Evolutionary conservation across 768 basidiomycete species (phyloP), one percentile per base, ranked within the genome.

Genomic region (Rhizopogon rudus): DNA sequence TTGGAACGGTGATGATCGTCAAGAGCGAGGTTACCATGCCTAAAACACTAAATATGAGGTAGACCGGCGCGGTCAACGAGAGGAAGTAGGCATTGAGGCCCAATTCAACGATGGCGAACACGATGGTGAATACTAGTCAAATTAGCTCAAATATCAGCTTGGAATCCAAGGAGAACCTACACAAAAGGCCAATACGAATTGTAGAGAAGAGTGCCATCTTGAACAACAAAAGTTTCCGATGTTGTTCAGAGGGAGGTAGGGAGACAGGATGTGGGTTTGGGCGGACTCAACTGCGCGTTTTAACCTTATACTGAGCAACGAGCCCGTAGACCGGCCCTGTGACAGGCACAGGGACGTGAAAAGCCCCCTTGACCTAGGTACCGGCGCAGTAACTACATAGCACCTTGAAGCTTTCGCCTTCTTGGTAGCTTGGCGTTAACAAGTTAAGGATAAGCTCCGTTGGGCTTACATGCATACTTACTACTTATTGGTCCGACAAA

Each of bases 41-140:
- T 14, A 77, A 58, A 6, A 59, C 59, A 46, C 58, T 55, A 40
- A 65, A 76, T 8, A 17, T 53, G 33, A 31, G 57, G 13, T 68
- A 68, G 40, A 61, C 52, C 16, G 50, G 9, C 9, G 52, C 44
- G 5, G 66, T 61, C 51, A 64, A 50, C 9, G 64, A 57, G 52
- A 66, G 60, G 33, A 74, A 44, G 51, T 63, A 42, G 13, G 64
- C 73, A 5, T 63, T 57, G 2, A 75, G 1, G 12, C 61, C 67
- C 20, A 76, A 52, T 17, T 60, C 69, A 48, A 76, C 62, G 33
- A 73, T 0, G 5, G 71, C 62, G 50, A 73, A 68, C 8, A 68
- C 7, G 2, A 51, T 43, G 3, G 62, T 43, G 35, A 22, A 5
- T 48, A 51, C 68, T 68, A 40, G 31, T 12, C 9, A 35, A 41